phyloP scores from a whole-genome alignment of 768 basidiomycete genomes.

The Mycena galopus region DNA sequence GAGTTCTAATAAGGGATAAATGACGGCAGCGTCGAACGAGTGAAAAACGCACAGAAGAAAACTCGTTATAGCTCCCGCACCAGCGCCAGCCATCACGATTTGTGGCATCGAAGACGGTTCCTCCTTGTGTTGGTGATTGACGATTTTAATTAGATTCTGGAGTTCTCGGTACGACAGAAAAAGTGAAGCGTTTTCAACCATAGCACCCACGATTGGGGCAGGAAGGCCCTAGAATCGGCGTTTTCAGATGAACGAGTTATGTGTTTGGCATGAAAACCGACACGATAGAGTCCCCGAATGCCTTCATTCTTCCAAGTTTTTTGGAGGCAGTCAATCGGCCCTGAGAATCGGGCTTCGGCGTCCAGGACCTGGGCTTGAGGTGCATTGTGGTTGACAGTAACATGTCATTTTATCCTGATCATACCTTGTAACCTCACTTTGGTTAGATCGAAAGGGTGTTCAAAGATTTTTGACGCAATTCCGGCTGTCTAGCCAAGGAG shows the following conservation, averaged over 20 bases:
- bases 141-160: constrained; percentile 70
- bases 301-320: constrained; percentile 90
- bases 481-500: constrained; percentile 71
- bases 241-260: neutral
- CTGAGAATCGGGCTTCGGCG: constrained; percentile 74
- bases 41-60: constrained; percentile 80
- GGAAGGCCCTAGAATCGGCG: constrained; percentile 78
- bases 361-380: constrained; percentile 78
- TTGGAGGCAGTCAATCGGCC: constrained; percentile 89
- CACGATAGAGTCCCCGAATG: constrained; percentile 86
- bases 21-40: neutral
- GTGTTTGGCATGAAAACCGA: constrained; percentile 52
- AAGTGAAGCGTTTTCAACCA: constrained; percentile 92
- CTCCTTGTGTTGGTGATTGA: constrained; percentile 49
- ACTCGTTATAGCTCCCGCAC: constrained; percentile 88
- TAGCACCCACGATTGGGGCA: constrained; percentile 93
- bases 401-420: neutral
- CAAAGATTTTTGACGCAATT: constrained; percentile 88
- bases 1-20: constrained; percentile 64
- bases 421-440: constrained; percentile 87
- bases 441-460: constrained; percentile 93
- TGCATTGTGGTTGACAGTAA: neutral
- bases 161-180: constrained; percentile 90
- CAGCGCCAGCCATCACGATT: constrained; percentile 85
- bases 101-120: constrained; percentile 74